Conservation (phyloP, 345 rosid genomes). For the Eutrema yunnanense region DNA sequence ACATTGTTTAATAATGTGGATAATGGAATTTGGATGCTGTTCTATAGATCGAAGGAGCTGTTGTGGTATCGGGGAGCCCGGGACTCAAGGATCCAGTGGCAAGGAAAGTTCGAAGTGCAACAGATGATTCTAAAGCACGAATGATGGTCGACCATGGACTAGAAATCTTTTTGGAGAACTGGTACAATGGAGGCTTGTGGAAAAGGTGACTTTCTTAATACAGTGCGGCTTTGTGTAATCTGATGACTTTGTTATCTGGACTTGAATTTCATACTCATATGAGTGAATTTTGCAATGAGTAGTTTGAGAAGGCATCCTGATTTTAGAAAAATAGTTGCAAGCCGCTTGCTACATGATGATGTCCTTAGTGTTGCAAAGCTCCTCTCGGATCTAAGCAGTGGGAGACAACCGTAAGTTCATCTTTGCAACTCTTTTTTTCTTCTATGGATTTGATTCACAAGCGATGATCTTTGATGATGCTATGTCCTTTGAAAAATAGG, state of each 20-base stretch:
- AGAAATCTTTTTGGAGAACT: conserved; percentile 47
- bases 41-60: conserved; percentile 64
- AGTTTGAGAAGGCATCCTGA: conserved; percentile 81
- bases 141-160: conserved; percentile 55
- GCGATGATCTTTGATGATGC: not conserved
- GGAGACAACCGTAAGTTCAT: conserved; percentile 76
- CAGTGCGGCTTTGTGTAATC: not conserved
- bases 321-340: conserved; percentile 44
- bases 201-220: conserved; percentile 44
- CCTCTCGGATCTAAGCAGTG: conserved; percentile 73
- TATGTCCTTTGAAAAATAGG: conserved; percentile 32
- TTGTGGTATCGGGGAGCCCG: conserved; percentile 84
- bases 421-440: not conserved
- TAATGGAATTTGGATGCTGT: not conserved
- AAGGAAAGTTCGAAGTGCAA: conserved; percentile 66
- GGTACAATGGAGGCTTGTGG: conserved; percentile 83
- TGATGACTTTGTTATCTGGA: not conserved
- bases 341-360: conserved; percentile 56
- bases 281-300: conserved; percentile 15
- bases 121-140: conserved; percentile 62
- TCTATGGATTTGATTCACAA: not conserved
- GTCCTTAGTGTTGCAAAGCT: conserved; percentile 51
- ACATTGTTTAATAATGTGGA: not conserved
- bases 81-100: conserved; percentile 46
- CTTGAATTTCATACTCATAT: conserved; percentile 1